A percentile compares a stretch with the other conserved stretches of the same genome.
Conservation (phyloP, 2,329 filamentous ascomycete species). For the Pseudogymnoascus sp. region DNA sequence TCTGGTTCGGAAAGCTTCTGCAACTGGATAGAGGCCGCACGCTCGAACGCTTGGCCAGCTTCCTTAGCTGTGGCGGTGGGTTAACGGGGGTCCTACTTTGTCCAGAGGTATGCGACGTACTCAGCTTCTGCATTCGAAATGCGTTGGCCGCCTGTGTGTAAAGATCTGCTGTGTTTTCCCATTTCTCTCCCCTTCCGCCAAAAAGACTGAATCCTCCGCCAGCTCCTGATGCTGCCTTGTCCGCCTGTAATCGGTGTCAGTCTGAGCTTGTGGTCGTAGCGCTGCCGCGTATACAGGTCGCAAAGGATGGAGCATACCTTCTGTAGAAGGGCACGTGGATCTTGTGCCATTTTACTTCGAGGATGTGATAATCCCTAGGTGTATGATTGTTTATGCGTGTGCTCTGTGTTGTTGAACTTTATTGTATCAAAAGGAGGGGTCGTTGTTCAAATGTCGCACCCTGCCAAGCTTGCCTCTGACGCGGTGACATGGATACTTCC, state of each 20-base stretch:
- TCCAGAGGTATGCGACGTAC: constrained; percentile 38
- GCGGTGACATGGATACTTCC: constrained; percentile 9
- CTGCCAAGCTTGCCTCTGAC: constrained; percentile 10
- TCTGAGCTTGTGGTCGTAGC: constrained; percentile 19
- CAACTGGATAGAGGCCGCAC: constrained; percentile 71
- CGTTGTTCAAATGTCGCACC: constrained; percentile 2
- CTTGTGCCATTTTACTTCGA: constrained; percentile 53
- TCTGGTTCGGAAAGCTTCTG: constrained; percentile 81
- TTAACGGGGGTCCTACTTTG: background rate
- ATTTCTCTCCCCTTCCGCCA: constrained; percentile 77
- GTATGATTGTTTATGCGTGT: constrained; percentile 13
- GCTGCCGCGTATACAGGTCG: background rate
- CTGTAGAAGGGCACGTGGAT: constrained; percentile 68
- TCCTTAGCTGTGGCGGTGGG: constrained; percentile 44
- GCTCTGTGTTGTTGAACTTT: constrained; percentile 3
- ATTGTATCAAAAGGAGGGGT: background rate
- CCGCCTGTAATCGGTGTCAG: constrained; percentile 52
- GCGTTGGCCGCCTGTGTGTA: constrained; percentile 86
- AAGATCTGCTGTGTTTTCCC: constrained; percentile 77
- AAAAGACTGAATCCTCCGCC: constrained; percentile 82
- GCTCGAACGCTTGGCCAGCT: constrained; percentile 78
- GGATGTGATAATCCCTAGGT: constrained; percentile 11
- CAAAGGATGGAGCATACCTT: constrained; percentile 45
- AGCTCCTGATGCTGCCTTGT: constrained; percentile 69
- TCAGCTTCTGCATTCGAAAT: constrained; percentile 78